Evolutionary conservation across 1,284 basidiomycete genomes (phyloP), one percentile per base, ranked within the genome.

Genomic region (Ustilago cynodontis): DNA sequence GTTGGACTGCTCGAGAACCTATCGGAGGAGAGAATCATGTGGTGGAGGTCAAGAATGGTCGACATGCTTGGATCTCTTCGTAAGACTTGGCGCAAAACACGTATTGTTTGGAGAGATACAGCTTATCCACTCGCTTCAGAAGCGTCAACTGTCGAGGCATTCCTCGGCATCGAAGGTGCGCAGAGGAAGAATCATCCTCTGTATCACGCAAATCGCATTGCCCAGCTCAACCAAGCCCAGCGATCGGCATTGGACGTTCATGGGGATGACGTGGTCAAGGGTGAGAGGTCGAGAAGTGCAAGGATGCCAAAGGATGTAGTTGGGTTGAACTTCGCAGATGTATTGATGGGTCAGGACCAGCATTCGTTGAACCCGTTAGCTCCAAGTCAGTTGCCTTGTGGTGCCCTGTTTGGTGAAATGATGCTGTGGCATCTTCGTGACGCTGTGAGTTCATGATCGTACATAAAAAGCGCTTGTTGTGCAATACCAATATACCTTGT

Each of bases 21-120:
- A 1, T 61, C 72, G 2, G 79, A 82, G 37, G 82, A 85, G 11
- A 71, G 87, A 2, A 58, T 87, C 31, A 81, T 83, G 22, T 84
- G 82, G 83, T 87, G 86, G 83, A 64, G 85, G 13, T 77, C 80
- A 9, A 53, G 83, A 22, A 78, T 78, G 67, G 79, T 84, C 9
- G 83, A 84, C 56, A 83, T 84, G 82, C 66, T 83, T n/a, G 52
- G 51, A 2, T 55, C 58, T 16, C 54, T 82, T 3, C 61, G 68
- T 11, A 62, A 50, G 13, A 49, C 67, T 10, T 77, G 74, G 58
- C 62, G 60, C 13, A 29, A n/a, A 0, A 35, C 65, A 6, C 68
- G 79, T 35, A 65, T 84, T 29, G 80, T 70, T 13, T 84, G 83
- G 83, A 63, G 83, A 16, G 72, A 80, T 47, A 65, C 79, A 0